Base-by-base conservation (phyloP, 2,329 filamentous ascomycete genomes). In the Acarospora socialis region DNA sequence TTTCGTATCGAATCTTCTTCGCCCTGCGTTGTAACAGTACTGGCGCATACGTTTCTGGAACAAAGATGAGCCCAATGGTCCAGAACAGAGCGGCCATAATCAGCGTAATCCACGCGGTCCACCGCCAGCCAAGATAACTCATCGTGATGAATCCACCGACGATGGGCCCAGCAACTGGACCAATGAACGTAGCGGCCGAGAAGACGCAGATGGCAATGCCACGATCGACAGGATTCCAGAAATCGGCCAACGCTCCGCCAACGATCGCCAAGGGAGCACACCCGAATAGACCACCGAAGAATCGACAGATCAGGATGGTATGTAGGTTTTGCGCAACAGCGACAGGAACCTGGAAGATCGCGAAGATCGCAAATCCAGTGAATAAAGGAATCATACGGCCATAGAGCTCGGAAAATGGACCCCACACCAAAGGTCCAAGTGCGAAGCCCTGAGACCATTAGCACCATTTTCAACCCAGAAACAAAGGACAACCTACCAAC, bases 291-390 rank as follows among this genome's bases (percentile, higher is more conserved):
- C 68, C 70, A 1, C 57, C 55, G 3, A 73, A 51, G 43, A 73
- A 73, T 0, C 70, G 61, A 34, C 55, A 63, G 8, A 72, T 37
- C 44, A 73, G 54, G 34, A 73, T 61, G 0, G 67, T 71, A 20
- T 66, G 41, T 0, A 70, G 31, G 40, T 72, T 70, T 26, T 57
- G 54, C 1, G 68, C 65, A 3, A 68, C 60, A 3, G 63, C 68
- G 8, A 68, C 61, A 0, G 65, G 63, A 29, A 73, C 65, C 34
- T 70, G 61, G 37, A 71, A 70, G 25, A 72, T 59, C 2, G 57
- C 55, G 34, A 70, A 68, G 12, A 59, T 36, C 8, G 54, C 42
- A 40, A 63, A 63, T 0, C 64, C 66, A 13, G 59, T 41, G 46
- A 68, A 61, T 4, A 72, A 46, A 2, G 65, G 65, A 3, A 46